Base-by-base conservation (phyloP, 257 asterid species). In the Verbena officinalis region DNA sequence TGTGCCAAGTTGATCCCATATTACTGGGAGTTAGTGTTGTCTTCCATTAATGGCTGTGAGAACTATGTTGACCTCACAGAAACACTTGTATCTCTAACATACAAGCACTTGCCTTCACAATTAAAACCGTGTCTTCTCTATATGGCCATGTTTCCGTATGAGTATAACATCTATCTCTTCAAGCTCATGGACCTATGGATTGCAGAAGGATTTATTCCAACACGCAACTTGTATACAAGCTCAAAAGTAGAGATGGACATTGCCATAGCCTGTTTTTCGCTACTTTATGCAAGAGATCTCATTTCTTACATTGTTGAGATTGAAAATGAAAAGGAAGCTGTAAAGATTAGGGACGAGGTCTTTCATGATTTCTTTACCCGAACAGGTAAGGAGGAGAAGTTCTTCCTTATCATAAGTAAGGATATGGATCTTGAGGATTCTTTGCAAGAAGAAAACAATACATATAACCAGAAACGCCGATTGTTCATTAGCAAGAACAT, bases 121-220 rank as follows among this genome's bases (percentile, higher is more conserved):
- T 44, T 44, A 44, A 44, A 15, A 44, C 9, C 50, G n/a, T 44
- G 7, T 1, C 20, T 44, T 44, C 50, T 44, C 50, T 44, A 44
- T 4, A n/a, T 44, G 50, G 50, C 20, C 14, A 14, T n/a, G 9
- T 44, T 44, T 6, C 21, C 50, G n/a, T 44, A n/a, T 44, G 16
- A 15, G 3, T 44, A 44, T 44, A 21, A 14, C 1, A 44, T 44
- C 50, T 21, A 6, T 14, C 21, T n/a, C 21, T 59, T n/a, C 68
- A 71, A 43, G 27, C 60, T 73, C 14, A 6, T 59, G 19, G 39
- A 39, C 3, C 9, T 69, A 36, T 69, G 67, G 68, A 20, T 39
- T 69, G 60, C 44, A 11, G 74, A 69, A 19, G 74, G 70, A 38
- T 62, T 73, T 27, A 4, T 61, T 24, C 33, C 23, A 34, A n/a